Conservation (phyloP, 768 basidiomycete genomes). For the Suillus spraguei region DNA sequence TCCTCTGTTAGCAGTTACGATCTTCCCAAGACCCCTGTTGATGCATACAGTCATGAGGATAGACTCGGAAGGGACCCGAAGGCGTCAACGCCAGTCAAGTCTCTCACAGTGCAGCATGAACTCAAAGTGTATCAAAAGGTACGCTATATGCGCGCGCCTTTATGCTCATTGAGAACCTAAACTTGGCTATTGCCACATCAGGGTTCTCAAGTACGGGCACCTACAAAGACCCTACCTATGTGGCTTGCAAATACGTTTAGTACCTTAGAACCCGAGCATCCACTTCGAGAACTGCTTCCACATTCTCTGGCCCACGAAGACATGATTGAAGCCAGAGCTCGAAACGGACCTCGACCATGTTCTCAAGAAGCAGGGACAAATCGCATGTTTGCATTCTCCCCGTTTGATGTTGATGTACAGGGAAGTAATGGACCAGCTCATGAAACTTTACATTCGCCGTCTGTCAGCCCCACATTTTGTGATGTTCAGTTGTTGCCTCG, state of each 20-base stretch:
- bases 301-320: constrained; percentile 19
- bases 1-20: constrained; percentile 47
- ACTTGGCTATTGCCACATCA: constrained; percentile 15
- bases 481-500: not conserved
- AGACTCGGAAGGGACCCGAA: constrained; percentile 33
- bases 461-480: not conserved
- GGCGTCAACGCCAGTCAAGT: no score
- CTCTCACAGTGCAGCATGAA: no score
- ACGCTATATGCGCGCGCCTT: constrained; percentile 32
- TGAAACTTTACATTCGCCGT: not conserved
- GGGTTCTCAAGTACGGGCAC: constrained; percentile 17
- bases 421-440: no score
- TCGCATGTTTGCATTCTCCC: constrained; percentile 31
- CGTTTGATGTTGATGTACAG: constrained; percentile 19
- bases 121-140: constrained; percentile 16
- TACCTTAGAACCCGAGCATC: constrained; percentile 40
- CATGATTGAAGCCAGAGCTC: constrained; percentile 3
- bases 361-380: constrained; percentile 5
- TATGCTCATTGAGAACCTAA: constrained; percentile 13
- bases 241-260: constrained; percentile 61
- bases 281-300: constrained; percentile 35
- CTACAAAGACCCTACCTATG: constrained; percentile 43
- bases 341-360: constrained; percentile 7
- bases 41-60: constrained; percentile 39
- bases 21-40: constrained; percentile 42